Percentiles rank a stretch among this genome's conserved stretches.
Conservation (phyloP, 139 green algal genomes). For the Prasinococcaceae sp. region DNA sequence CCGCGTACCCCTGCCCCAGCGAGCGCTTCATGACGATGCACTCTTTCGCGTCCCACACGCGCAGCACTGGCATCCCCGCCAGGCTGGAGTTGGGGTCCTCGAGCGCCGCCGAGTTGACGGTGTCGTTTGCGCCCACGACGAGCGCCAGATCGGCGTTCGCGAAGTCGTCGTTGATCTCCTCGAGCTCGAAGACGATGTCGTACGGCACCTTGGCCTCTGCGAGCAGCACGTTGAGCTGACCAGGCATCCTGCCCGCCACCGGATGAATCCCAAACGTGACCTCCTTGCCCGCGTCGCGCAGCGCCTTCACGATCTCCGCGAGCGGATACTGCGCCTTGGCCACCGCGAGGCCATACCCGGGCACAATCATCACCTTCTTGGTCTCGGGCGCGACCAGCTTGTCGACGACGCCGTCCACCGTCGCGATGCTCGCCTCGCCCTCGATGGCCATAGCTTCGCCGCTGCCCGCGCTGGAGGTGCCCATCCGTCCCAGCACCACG, state of each 20-base stretch:
- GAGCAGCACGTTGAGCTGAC: conserved; percentile 90
- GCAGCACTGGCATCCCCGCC: conserved; percentile 54
- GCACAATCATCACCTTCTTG: conserved; percentile 63
- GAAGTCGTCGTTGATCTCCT: conserved; percentile 50
- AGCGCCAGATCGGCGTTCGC: conserved; percentile 55
- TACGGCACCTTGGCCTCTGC: conserved; percentile 70
- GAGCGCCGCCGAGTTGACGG: conserved; percentile 67
- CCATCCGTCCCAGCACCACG: no score
- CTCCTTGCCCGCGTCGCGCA: conserved; percentile 9
- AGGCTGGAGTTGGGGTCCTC: conserved; percentile 74
- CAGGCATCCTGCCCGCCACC: conserved; percentile 70
- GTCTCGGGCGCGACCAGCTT: not conserved
- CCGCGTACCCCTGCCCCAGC: conserved; percentile 69
- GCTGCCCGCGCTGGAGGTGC: not conserved
- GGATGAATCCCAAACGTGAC: conserved; percentile 66
- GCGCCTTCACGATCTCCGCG: conserved; percentile 31
- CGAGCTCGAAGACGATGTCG: conserved; percentile 43
- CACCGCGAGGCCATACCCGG: conserved; percentile 75
- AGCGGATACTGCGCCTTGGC: conserved; percentile 64
- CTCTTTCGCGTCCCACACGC: conserved; percentile 20
- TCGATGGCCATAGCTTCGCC: conserved; percentile 3
- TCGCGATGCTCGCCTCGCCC: no score
- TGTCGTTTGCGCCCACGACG: conserved; percentile 63
- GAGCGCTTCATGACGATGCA: conserved; percentile 72
- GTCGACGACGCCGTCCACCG: no score